phyloP scores from a whole-genome alignment of 305 asterid genomes.

The Fraxinus dipetala region DNA sequence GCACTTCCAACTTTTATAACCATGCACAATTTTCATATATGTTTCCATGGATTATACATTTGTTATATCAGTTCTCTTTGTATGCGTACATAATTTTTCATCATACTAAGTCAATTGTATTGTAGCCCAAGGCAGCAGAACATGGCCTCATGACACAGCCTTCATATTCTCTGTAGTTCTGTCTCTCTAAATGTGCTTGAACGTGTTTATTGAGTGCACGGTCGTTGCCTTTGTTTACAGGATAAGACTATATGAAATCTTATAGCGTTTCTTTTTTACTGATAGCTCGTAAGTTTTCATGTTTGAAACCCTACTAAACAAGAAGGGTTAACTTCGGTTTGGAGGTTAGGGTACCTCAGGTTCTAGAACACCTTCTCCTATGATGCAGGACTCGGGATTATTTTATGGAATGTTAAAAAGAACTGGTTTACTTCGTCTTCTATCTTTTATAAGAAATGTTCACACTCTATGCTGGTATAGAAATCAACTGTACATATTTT shows the following conservation, averaged over 20 bases:
- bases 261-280: background rate
- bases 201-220: background rate
- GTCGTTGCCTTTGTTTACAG: background rate
- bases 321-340: background rate
- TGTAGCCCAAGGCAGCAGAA: background rate
- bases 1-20: conserved; percentile 2
- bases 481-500: background rate
- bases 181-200: background rate
- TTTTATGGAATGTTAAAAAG: background rate
- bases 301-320: background rate
- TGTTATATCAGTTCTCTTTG: background rate
- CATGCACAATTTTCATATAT: background rate
- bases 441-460: background rate
- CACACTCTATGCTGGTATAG: background rate
- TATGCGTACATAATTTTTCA: background rate
- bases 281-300: background rate
- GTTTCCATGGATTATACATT: background rate
- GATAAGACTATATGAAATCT: background rate
- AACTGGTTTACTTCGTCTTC: background rate
- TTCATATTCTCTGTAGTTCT: background rate
- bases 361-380: background rate
- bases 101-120: background rate
- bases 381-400: background rate
- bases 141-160: background rate
- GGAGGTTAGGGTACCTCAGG: background rate